These are phyloP conservation scores for Clausena lansium DNA, from an alignment of 345 rosid genomes.

Conservation along the genomic window DNA sequence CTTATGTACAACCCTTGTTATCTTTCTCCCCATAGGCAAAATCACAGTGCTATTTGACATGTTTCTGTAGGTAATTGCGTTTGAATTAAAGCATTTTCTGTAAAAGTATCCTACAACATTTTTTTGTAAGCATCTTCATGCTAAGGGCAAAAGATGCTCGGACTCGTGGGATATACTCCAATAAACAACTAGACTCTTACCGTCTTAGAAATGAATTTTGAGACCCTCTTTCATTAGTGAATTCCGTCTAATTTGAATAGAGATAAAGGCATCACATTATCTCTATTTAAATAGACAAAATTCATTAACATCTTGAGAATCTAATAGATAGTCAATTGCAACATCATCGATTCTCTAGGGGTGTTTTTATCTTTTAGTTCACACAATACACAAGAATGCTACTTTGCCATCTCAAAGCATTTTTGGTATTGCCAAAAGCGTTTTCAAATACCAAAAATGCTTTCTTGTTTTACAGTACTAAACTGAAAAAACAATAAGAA, in stretches of 20 bases:
- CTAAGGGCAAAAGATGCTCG: too few relatives aligned
- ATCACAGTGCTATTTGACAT: not conserved
- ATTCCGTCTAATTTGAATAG: too few relatives aligned
- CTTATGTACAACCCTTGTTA: not conserved
- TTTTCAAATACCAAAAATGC: not conserved
- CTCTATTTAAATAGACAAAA: not conserved
- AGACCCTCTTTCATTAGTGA: not conserved
- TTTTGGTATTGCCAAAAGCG: not conserved
- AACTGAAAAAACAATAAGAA: not conserved
- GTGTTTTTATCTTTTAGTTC: not conserved
- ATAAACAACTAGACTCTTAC: too few relatives aligned
- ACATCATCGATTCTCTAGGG: not conserved
- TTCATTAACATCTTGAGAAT: too few relatives aligned
- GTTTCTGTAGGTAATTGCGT: not conserved
- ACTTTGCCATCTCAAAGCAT: not conserved
- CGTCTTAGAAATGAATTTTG: too few relatives aligned
- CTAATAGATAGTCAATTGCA: too few relatives aligned
- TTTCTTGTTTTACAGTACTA: not conserved
- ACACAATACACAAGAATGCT: not conserved
- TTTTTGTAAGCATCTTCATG: too few relatives aligned
- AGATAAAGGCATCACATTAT: too few relatives aligned
- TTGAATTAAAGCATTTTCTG: constrained; percentile 9
- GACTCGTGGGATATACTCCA: too few relatives aligned
- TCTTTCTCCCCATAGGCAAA: not conserved
- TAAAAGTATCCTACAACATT: constrained; percentile 4